Evolutionary conservation across 2,329 filamentous ascomycete genomes (phyloP).

Genomic region (Cercospora sp.): DNA sequence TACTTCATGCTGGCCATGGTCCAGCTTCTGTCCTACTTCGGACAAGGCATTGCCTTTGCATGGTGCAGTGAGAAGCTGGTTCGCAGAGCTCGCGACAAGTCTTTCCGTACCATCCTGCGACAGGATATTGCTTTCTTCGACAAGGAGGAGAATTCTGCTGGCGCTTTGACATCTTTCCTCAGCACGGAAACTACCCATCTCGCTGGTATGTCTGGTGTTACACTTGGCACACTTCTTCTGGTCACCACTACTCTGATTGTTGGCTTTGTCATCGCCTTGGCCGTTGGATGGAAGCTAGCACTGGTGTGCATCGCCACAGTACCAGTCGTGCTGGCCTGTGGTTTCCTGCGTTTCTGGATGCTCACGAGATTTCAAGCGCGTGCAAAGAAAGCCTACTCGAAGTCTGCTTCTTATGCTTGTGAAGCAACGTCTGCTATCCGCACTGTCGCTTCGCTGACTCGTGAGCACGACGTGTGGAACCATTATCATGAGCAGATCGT

Average conservation of each 20-base stretch:
- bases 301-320: constrained; percentile 79
- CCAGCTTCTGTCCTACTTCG: constrained; percentile 67
- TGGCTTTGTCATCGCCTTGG: constrained; percentile 68
- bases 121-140: constrained; percentile 95
- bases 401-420: constrained; percentile 82
- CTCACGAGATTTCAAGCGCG: constrained; percentile 76
- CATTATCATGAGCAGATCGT: constrained; percentile 70
- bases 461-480: constrained; percentile 75
- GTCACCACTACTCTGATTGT: constrained; percentile 77
- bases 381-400: constrained; percentile 76
- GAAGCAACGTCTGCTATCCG: constrained; percentile 93
- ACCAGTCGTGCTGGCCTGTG: constrained; percentile 73
- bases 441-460: constrained; percentile 86
- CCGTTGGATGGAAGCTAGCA: constrained; percentile 83
- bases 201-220: constrained; percentile 82
- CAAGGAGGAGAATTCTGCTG: constrained; percentile 81
- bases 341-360: constrained; percentile 87
- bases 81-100: constrained; percentile 75
- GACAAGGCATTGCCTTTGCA: constrained; percentile 74
- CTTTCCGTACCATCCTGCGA: constrained; percentile 84
- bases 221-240: constrained; percentile 81
- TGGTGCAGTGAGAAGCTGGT: constrained; percentile 84
- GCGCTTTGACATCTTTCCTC: constrained; percentile 83
- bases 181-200: constrained; percentile 88
- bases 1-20: constrained; percentile 80